Percentiles rank a stretch among this genome's conserved stretches.
phyloP scores from a whole-genome alignment of 768 basidiomycete species.

The Crepidotus variabilis region DNA sequence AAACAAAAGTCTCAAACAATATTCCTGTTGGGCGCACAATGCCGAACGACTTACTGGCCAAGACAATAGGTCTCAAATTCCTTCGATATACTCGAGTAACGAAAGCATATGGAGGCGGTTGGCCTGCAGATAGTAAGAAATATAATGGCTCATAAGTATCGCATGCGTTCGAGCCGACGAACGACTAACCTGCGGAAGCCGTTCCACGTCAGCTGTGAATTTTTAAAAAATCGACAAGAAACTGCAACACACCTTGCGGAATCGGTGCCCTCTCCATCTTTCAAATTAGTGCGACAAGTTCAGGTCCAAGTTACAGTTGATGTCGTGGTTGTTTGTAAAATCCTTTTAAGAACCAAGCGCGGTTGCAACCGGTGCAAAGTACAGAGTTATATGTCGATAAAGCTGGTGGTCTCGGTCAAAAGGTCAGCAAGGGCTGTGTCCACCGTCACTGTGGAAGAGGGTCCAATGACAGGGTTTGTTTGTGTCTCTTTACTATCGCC shows the following conservation, averaged over 20 bases:
- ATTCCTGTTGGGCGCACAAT: not conserved
- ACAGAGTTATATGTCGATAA: not conserved
- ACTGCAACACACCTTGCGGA: not conserved
- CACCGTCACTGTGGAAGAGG: not conserved
- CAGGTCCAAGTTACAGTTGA: not conserved
- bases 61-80: constrained; percentile 61
- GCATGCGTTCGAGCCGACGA: no score
- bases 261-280: not conserved
- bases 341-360: not conserved
- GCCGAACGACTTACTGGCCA: constrained; percentile 29
- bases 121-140: not conserved
- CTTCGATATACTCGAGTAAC: constrained; percentile 12
- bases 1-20: not conserved
- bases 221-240: no score
- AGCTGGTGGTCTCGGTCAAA: not conserved
- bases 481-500: not conserved
- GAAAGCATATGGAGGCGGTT: not conserved
- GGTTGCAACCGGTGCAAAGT: not conserved
- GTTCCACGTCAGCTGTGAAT: no score
- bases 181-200: no score
- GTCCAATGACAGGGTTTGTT: not conserved
- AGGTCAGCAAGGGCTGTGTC: not conserved
- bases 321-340: not conserved
- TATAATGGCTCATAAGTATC: no score
- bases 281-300: not conserved